Conservation (phyloP, 1,139 yeast species). For the Sugiyamaella pinicola region DNA sequence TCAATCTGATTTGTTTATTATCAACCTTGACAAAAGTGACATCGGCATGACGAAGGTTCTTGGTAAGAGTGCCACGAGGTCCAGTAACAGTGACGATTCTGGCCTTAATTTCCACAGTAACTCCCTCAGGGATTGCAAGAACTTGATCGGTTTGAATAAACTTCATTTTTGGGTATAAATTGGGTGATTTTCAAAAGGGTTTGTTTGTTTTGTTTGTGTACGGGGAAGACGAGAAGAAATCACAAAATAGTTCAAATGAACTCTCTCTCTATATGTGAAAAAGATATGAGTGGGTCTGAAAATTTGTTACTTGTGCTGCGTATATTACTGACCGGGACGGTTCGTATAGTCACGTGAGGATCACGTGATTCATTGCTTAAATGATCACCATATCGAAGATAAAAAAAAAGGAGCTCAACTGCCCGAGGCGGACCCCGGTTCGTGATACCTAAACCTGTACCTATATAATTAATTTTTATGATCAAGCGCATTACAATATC, state of each 20-base stretch:
- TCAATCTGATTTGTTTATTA: slow-evolving; percentile 75
- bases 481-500: too few species aligned
- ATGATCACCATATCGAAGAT: too few species aligned
- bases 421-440: too few species aligned
- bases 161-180: slow-evolving; percentile 61
- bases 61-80: slow-evolving; percentile 95
- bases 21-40: slow-evolving; percentile 83
- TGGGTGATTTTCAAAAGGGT: not conserved
- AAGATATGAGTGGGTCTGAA: slow-evolving; percentile 6
- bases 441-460: too few species aligned
- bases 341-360: too few species aligned
- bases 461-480: too few species aligned
- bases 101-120: slow-evolving; percentile 87
- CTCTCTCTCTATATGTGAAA: too few species aligned
- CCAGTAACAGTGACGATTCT: slow-evolving; percentile 91
- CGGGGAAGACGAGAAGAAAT: not conserved
- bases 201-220: not conserved
- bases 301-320: not conserved
- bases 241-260: too few species aligned
- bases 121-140: slow-evolving; percentile 93
- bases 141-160: slow-evolving; percentile 93
- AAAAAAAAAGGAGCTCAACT: too few species aligned
- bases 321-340: not conserved
- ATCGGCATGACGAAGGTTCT: slow-evolving; percentile 92
- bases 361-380: not conserved